These are phyloP conservation scores for Teunomyces kruisii DNA, from an alignment of 805 yeast genomes.

Conservation along the genomic window DNA sequence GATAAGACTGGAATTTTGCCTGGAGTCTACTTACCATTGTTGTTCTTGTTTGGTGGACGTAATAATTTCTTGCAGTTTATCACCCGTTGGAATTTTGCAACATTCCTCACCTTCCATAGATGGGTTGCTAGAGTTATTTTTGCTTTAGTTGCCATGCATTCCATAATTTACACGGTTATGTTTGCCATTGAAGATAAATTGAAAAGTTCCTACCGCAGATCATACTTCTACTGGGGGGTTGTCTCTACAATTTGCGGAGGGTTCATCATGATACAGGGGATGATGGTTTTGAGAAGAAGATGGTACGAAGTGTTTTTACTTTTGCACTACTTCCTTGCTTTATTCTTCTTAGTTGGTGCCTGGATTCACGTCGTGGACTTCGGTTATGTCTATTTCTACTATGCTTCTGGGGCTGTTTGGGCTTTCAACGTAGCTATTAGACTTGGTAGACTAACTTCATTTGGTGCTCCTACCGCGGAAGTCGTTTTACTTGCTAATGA, in stretches of 20 bases:
- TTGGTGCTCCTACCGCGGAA: slow-evolving; percentile 45
- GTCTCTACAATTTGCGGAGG: slow-evolving; percentile 38
- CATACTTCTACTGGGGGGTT: slow-evolving; percentile 33
- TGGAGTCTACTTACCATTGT: slow-evolving; percentile 48
- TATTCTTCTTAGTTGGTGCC: slow-evolving; percentile 43
- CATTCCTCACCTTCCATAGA: slow-evolving; percentile 44
- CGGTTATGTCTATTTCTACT: slow-evolving; percentile 26
- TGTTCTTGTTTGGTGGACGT: slow-evolving; percentile 60
- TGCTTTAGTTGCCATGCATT: slow-evolving; percentile 30
- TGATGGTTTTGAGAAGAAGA: slow-evolving; percentile 32
- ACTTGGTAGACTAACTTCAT: slow-evolving; percentile 44
- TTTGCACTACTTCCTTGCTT: slow-evolving; percentile 38
- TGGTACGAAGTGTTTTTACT: slow-evolving; percentile 38
- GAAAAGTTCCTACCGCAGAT: slow-evolving; percentile 1
- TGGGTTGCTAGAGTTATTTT: slow-evolving; percentile 39
- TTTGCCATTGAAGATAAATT: slow-evolving; percentile 5
- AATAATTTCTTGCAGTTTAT: slow-evolving; percentile 57
- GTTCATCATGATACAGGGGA: slow-evolving; percentile 29
- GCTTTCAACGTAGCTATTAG: slow-evolving; percentile 34
- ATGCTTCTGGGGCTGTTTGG: slow-evolving; percentile 56
- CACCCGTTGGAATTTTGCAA: slow-evolving; percentile 57
- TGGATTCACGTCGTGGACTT: slow-evolving; percentile 47
- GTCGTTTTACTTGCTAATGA: slow-evolving; percentile 44
- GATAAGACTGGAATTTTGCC: slow-evolving; percentile 45
- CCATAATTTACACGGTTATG: slow-evolving; percentile 26